Conservation (phyloP, 768 basidiomycete genomes). For the Gymnopilus dilepis region DNA sequence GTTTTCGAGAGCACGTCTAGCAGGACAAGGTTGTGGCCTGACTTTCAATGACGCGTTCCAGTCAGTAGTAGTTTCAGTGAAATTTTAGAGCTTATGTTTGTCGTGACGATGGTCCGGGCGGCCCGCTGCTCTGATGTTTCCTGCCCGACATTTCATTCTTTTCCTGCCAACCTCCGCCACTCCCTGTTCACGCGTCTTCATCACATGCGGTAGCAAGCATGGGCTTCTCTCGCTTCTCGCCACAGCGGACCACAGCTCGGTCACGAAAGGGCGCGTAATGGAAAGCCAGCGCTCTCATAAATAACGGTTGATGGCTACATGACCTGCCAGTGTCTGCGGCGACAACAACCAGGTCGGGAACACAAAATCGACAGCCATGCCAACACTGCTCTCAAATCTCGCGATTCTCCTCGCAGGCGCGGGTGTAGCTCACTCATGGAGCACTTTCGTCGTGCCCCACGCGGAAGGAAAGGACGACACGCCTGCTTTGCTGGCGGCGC, state of each 20-base stretch:
- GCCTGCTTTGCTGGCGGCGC: slow-evolving; percentile 48
- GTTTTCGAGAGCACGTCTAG: too few relatives aligned
- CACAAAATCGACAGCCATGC: not conserved
- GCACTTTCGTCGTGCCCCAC: slow-evolving; percentile 58
- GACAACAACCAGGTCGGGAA: not conserved
- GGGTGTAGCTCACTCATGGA: slow-evolving; percentile 41
- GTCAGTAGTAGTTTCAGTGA: too few relatives aligned
- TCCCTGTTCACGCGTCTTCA: slow-evolving; percentile 2
- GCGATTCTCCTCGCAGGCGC: slow-evolving; percentile 24
- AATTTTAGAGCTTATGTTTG: too few relatives aligned
- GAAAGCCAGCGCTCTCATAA: not conserved
- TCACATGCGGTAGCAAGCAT: slow-evolving; percentile 1
- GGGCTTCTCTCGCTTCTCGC: not conserved
- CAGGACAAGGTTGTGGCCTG: too few relatives aligned
- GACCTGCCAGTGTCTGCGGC: too few relatives aligned
- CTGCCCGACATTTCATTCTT: not conserved
- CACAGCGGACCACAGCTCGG: not conserved
- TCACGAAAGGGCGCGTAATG: not conserved
- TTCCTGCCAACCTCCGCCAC: not conserved
- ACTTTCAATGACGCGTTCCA: too few relatives aligned
- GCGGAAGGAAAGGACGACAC: slow-evolving; percentile 54
- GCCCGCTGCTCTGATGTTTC: not conserved
- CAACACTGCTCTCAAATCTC: not conserved
- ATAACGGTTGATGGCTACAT: not conserved
- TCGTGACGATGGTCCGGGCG: not conserved